Conservation (phyloP, 345 rosid genomes). For the Trapa incisa region DNA sequence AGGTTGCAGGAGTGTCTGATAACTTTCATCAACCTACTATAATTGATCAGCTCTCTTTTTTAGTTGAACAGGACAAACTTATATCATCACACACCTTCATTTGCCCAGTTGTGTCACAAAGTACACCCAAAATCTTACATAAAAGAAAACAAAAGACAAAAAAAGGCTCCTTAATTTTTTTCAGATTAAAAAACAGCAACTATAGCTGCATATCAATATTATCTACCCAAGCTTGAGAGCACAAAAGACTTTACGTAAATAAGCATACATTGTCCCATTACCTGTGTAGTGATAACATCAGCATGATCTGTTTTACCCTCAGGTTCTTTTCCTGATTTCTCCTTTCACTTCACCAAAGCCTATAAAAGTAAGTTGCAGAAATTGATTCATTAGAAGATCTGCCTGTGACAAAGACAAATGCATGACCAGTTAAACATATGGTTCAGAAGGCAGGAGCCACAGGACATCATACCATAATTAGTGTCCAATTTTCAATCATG, state of each 20-base stretch:
- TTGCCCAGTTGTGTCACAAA: constrained; percentile 11
- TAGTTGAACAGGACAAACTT: too few species aligned
- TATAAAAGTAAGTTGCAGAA: constrained; percentile 12
- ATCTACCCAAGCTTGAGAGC: too few species aligned
- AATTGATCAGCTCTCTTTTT: too few species aligned
- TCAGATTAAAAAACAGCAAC: background rate
- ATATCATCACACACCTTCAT: constrained; percentile 7
- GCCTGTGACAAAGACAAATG: background rate
- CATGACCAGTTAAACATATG: background rate
- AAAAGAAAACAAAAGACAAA: background rate
- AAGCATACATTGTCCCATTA: constrained; percentile 8
- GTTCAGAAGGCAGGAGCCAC: background rate
- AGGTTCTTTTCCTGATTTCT: constrained; percentile 38
- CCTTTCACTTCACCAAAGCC: constrained; percentile 48
- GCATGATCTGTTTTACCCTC: constrained; percentile 45
- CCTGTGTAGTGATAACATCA: constrained; percentile 66
- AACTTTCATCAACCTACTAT: background rate
- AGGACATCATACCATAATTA: background rate
- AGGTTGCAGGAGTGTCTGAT: constrained; percentile 26
- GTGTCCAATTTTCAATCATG: background rate
- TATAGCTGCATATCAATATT: background rate
- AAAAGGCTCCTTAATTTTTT: background rate
- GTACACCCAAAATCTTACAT: background rate
- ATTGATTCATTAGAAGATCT: constrained; percentile 2
- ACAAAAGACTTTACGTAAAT: background rate